Base-by-base conservation (phyloP, 2,329 filamentous ascomycete species). In the Moelleriella libera region DNA sequence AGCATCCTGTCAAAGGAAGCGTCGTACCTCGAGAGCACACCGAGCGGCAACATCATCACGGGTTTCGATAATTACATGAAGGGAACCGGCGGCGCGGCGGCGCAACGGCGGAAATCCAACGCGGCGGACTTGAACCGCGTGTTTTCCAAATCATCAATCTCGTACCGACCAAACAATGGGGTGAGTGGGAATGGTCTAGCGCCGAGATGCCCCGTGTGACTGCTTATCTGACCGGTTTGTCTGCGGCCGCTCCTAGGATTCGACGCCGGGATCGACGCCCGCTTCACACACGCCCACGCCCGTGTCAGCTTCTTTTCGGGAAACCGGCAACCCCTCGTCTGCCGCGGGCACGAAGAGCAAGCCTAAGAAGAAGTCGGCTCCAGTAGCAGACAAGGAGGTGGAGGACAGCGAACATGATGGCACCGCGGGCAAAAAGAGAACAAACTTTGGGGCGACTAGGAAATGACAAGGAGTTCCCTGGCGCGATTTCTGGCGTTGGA, bases 21-120 rank as follows among this genome's bases (percentile, higher is more conserved):
- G 49, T 76, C 82, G 14, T 98, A 98, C 63, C 80, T 98, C 46
- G 90, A 97, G 63, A 88, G 88, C 58, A 94, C 88, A 5, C 83
- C 82, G 11, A 80, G 74, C 56, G 92, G 92, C 43, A 98, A 98
- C 68, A 97, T 98, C 61, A 90, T 98, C 63, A 88, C 86, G 45
- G 92, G 92, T 28, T 98, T 98, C 64, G 92, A 98, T 64, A 94
- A 88, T 62, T 98, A 97, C 68, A 94, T 95, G 71, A 98, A 98
- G 66, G 89, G 87, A 47, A 76, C 75, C 14, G 75, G 78, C 7
- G 77, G 79, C n/a, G 71, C 74, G 2, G 74, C 75, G 4, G 74
- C 80, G 9, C 72, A 78, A 54, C 72, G 83, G 59, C 76, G 81
- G 58, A 78, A 84, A 62, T 72, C 75, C 29, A 76, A 76, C 5